A percentile compares a stretch with the other conserved stretches of the same genome.
phyloP scores from a whole-genome alignment of 768 basidiomycete genomes.

The Pleurotus citrinopileatus region DNA sequence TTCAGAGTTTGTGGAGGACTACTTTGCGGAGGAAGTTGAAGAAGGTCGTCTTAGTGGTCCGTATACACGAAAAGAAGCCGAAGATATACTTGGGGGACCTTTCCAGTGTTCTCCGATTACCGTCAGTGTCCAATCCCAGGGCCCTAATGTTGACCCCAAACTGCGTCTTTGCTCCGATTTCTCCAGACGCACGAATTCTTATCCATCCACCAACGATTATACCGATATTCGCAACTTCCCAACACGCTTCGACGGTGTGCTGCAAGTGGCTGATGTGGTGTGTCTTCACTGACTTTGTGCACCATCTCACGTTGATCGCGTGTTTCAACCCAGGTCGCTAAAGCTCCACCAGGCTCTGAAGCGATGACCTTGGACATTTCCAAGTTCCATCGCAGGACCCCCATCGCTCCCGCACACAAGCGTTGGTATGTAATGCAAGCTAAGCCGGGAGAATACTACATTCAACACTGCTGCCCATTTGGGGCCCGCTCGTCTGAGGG shows the following conservation, averaged over 20 bases:
- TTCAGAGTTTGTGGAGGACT: constrained; percentile 10
- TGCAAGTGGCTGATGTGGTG: constrained; percentile 15
- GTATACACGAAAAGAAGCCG: constrained; percentile 15
- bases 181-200: constrained; percentile 14
- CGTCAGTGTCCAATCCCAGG: constrained; percentile 2
- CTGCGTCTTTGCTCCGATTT: constrained; percentile 17
- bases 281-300: constrained; percentile 8
- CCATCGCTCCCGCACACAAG: constrained; percentile 24
- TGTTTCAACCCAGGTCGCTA: constrained; percentile 17
- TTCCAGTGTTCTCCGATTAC: constrained; percentile 21
- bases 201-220: constrained; percentile 18
- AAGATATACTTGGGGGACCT: constrained; percentile 20
- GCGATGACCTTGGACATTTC: constrained; percentile 27
- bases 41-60: constrained; percentile 17
- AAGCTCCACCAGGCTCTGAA: constrained; percentile 25
- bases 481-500: constrained; percentile 20
- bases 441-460: constrained; percentile 16
- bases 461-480: constrained; percentile 22
- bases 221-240: constrained; percentile 21
- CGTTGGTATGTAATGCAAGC: constrained; percentile 14
- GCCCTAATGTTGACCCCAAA: constrained; percentile 21
- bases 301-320: constrained; percentile 11
- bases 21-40: constrained; percentile 14
- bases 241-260: constrained; percentile 19
- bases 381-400: constrained; percentile 24